Base-by-base conservation (phyloP, 768 basidiomycete species). In the Termitomyces sp. region DNA sequence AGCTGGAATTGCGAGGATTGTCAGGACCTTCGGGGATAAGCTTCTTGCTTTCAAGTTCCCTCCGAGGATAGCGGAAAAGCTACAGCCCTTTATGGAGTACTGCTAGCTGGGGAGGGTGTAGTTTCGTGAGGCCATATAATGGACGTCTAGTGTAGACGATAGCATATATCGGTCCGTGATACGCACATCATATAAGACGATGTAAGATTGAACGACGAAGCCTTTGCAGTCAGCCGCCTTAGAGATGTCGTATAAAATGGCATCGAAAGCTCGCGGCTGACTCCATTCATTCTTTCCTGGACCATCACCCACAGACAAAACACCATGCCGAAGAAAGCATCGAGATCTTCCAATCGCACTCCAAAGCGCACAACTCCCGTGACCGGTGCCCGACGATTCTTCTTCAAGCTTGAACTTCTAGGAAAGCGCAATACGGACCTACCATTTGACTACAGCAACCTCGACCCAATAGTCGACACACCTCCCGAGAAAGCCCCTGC, bases 31-130 rank as follows among this genome's bases (percentile, higher is more conserved):
- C 69, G 87, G 88, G 5, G 81, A 85, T 61, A 88, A 85, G 66
- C 72, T 93, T 43, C 68, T 77, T 2, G 90, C 89, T 12, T 92
- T 90, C 78, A 89, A 81, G 68, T 90, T 92, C 63, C 84, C 91
- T 3, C 83, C 86, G n/a, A 73, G 76, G 57, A 83, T 74, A 12
- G 89, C 87, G 10, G 75, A 70, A 59, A 87, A 85, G 71, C 65
- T 93, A 55, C 89, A 91, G 70, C 78, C 73, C 0, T 90, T 88
- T 68, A 74, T 89, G 50, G 88, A 91, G 65, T 86, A 85, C 68
- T 77, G 77, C 58, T 82, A 64, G 43, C 12, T 4, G 12, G 25
- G 5, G 17, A 9, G 25, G 2, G 44, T 21, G 12, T 19, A 23
- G 43, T 16, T 19, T n/a, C 34, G 4, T n/a, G 29, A 4, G 44